phyloP scores from a whole-genome alignment of 2,329 filamentous ascomycete species.

The Xylariaceae sp. region DNA sequence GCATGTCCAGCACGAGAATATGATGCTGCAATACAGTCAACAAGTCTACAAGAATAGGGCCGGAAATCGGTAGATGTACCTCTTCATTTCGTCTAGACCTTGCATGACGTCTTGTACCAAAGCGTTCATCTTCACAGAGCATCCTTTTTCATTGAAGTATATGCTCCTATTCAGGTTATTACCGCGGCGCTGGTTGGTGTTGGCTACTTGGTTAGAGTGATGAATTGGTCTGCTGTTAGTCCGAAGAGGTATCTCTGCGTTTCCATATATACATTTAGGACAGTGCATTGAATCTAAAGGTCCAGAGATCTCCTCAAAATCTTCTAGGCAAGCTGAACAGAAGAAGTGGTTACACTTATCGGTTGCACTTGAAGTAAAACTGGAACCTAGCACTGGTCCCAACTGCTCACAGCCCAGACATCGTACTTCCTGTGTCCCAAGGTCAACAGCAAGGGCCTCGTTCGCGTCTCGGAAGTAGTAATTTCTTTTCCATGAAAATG shows the following conservation, averaged over 20 bases:
- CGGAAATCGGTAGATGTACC: conserved; percentile 24
- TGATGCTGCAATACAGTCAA: conserved; percentile 42
- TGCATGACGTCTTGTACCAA: conserved; percentile 41
- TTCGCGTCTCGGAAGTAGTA: conserved; percentile 44
- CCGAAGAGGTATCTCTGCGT: background rate
- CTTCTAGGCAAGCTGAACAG: conserved; percentile 41
- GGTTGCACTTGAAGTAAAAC: too few species aligned
- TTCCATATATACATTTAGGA: conserved; percentile 30
- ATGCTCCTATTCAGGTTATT: conserved; percentile 21
- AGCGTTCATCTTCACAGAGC: conserved; percentile 43
- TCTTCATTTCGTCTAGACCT: conserved; percentile 35
- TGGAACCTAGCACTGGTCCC: conserved; percentile 42
- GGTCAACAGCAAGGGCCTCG: conserved; percentile 40
- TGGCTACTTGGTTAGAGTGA: background rate
- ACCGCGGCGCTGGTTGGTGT: conserved; percentile 2
- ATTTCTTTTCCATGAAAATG: conserved; percentile 49
- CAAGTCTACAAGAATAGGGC: conserved; percentile 30
- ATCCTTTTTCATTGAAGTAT: conserved; percentile 38
- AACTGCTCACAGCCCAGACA: conserved; percentile 44
- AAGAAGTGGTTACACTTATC: conserved; percentile 41
- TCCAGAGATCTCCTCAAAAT: conserved; percentile 7
- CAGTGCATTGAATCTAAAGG: conserved; percentile 24
- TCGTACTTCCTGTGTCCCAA: conserved; percentile 33
- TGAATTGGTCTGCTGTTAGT: background rate
- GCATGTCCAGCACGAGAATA: conserved; percentile 54